Evolutionary conservation across 495 filamentous ascomycete genomes (phyloP).

Genomic region (Bacidia gigantensis): DNA sequence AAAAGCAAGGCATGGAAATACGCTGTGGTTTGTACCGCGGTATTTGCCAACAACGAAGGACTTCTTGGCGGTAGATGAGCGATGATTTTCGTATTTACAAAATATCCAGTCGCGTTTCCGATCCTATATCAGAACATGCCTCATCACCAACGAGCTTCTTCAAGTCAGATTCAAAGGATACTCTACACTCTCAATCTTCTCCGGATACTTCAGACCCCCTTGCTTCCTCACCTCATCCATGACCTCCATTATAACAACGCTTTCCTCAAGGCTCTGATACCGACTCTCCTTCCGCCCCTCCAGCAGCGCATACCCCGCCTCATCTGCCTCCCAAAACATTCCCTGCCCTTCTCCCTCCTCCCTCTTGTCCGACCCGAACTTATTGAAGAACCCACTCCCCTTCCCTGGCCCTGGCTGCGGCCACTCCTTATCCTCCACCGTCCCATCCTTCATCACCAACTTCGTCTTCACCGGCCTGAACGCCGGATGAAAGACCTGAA

Average conservation of each 20-base stretch:
- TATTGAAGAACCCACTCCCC: conserved; percentile 9
- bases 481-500: conserved; percentile 63
- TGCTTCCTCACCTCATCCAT: conserved; percentile 83
- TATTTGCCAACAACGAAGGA: no score
- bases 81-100: no score
- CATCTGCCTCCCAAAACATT: conserved; percentile 95
- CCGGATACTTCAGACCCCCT: conserved; percentile 65
- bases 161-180: conserved; percentile 35
- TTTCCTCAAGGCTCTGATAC: conserved; percentile 62
- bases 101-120: no score
- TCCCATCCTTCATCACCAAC: conserved; percentile 33
- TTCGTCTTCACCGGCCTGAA: conserved; percentile 57
- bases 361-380: conserved; percentile 42
- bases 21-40: no score
- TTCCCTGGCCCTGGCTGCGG: conserved; percentile 38
- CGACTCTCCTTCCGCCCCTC: conserved; percentile 75
- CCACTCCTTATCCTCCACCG: conserved; percentile 45
- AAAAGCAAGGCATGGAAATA: no score
- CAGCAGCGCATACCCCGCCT: conserved; percentile 65
- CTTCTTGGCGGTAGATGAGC: no score
- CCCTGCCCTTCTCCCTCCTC: conserved; percentile 57
- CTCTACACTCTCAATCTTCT: conserved; percentile 64
- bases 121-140: neutral
- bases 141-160: neutral
- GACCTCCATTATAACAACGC: conserved; percentile 79